Conservation (phyloP, 2,329 filamentous ascomycete genomes). For the Monosporascus sp. region DNA sequence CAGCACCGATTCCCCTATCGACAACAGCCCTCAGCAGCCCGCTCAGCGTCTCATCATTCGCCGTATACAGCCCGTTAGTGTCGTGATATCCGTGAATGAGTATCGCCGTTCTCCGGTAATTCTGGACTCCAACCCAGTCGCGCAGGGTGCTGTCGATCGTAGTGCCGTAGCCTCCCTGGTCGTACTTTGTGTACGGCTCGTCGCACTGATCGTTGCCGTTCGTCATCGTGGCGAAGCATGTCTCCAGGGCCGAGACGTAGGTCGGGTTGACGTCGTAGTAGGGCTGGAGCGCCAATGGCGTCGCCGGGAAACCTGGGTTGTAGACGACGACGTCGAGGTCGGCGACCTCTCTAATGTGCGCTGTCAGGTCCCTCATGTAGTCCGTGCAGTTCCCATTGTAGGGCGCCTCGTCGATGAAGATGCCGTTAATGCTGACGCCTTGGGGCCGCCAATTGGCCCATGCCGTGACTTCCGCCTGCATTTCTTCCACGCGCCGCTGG, state of each 20-base stretch:
- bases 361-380: conserved; percentile 1
- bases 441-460: conserved; percentile 1
- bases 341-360: not conserved
- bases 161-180: conserved; percentile 2
- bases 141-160: conserved; percentile 2
- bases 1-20: not conserved
- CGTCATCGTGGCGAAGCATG: conserved; percentile 1
- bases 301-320: conserved; percentile 2
- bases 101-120: conserved; percentile 1
- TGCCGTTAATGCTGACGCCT: not conserved
- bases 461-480: conserved; percentile 1
- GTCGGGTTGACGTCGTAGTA: conserved; percentile 1
- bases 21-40: not conserved
- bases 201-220: conserved; percentile 2
- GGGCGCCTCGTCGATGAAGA: conserved; percentile 5
- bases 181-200: conserved; percentile 1
- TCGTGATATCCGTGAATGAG: conserved; percentile 5
- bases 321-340: conserved; percentile 1
- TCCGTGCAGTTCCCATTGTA: not conserved
- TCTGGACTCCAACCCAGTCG: conserved; percentile 1
- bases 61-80: not conserved
- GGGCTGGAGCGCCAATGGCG: not conserved
- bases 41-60: not conserved
- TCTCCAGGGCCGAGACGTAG: conserved; percentile 1
- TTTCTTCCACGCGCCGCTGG: not conserved